Base-by-base conservation (phyloP, 106 monocot genomes). In the Alisma plantagoaquatica region DNA sequence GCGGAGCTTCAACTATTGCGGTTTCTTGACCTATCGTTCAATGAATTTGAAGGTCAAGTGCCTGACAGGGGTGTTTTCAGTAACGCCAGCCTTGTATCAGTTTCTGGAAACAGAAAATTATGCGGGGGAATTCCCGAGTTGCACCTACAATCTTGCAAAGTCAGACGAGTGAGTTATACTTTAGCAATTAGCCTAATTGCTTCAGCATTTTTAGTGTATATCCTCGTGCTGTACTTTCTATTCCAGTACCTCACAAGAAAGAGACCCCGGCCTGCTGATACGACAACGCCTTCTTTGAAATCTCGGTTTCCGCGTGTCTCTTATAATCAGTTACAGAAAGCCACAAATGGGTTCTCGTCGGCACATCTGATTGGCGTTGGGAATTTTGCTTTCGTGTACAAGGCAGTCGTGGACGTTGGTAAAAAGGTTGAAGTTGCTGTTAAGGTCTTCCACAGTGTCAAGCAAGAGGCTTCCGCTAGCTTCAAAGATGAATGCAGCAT, bases 71-170 rank as follows among this genome's bases (percentile, higher is more conserved):
- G 60, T 31, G 15, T 47, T 29, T 60, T 60, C 10, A 47, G 29
- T 2, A 47, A 60, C 26, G 6, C 26, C 0, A 47, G 30, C 15
- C 4, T 21, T 4, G 29, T 47, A 31, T 60, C 60, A 0, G n/a
- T 60, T 25, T 6, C 27, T 27, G 60, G 60, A 14, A 60, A 60
- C 33, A 43, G 38, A 31, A 47, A 23, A n/a, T 47, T 60, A 16
- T 60, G 31, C 19, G 46, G 60, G 6, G 46, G 31, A 1, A 46
- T 0, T 10, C 14, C 18, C 5, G 35, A 26, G 23, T 27, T 42
- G 27, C 31, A 58, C 43, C 14, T 58, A 8, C 32, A 16, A 43
- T 2, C 43, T 1, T 56, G 56, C 21, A 3, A 31, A 31, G 1
- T 4, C 6, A 33, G 27, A 56, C 33, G 38, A 24, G 23, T n/a